Evolutionary conservation across 2,329 filamentous ascomycete genomes (phyloP).

Genomic region (Colletotrichum chrysophilum): DNA sequence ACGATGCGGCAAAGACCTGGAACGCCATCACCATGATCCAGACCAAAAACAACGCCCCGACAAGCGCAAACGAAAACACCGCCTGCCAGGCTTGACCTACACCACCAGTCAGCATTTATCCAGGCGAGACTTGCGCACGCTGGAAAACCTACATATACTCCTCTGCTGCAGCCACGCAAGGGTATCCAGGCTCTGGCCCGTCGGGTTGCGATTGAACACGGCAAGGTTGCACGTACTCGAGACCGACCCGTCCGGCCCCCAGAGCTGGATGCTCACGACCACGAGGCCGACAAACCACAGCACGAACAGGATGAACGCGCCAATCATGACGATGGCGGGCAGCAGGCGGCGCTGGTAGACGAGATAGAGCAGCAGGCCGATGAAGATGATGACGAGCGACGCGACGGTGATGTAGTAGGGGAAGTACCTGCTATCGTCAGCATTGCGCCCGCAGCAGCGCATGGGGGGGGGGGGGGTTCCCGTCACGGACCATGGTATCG

Average conservation of each 20-base stretch:
- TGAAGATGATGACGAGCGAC: conserved; percentile 68
- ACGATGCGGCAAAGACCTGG: conserved; percentile 58
- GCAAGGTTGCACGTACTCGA: conserved; percentile 63
- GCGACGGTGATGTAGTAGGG: conserved; percentile 67
- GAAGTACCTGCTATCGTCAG: conserved; percentile 60
- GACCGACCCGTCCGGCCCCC: conserved; percentile 64
- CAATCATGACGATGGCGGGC: conserved; percentile 66
- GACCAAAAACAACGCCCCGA: conserved; percentile 65
- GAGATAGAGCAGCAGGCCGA: conserved; percentile 67
- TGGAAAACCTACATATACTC: conserved; percentile 61
- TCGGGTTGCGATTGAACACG: conserved; percentile 57
- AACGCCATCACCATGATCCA: conserved; percentile 74
- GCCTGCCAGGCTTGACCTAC: conserved; percentile 68
- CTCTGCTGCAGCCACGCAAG: conserved; percentile 69
- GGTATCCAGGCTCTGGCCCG: conserved; percentile 57
- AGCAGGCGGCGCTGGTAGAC: conserved; percentile 66
- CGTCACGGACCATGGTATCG: conserved; percentile 62
- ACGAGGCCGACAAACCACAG: conserved; percentile 72
- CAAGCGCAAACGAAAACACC: conserved; percentile 66
- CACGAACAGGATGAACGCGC: conserved; percentile 69
- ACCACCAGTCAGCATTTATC: background rate
- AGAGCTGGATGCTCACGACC: conserved; percentile 66
- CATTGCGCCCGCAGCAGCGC: background rate
- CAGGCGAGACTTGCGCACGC: background rate
- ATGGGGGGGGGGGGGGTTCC: background rate